A percentile compares a stretch with the other conserved stretches of the same genome.
phyloP scores from a whole-genome alignment of 108 stramenopile species.

The Fistulifera pelliculosa region DNA sequence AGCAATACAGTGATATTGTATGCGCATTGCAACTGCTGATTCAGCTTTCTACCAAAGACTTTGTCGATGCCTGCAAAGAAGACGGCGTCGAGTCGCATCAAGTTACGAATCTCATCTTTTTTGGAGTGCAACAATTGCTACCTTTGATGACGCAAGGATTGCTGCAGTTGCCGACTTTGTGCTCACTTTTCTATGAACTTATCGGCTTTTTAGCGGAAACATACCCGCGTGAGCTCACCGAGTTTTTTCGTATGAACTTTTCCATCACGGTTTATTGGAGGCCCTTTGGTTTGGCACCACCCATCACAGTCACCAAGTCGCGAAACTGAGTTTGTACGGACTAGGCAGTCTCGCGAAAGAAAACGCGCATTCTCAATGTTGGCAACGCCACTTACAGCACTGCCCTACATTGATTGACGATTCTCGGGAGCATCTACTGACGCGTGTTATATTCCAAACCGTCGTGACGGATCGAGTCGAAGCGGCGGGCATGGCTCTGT shows the following conservation, averaged over 20 bases:
- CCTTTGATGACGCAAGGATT: conserved; percentile 81
- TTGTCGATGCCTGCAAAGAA: conserved; percentile 43
- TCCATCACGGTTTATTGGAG: conserved; percentile 59
- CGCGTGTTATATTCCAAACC: conserved; percentile 69
- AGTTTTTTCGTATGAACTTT: conserved; percentile 65
- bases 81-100: conserved; percentile 52
- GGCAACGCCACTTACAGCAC: conserved; percentile 36
- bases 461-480: conserved; percentile 76
- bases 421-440: conserved; percentile 46
- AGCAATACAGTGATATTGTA: conserved; percentile 73
- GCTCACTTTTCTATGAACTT: conserved; percentile 65
- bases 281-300: conserved; percentile 81
- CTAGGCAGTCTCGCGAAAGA: conserved; percentile 58
- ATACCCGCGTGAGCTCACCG: conserved; percentile 63
- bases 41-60: conserved; percentile 82
- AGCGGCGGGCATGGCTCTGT: conserved; percentile 47
- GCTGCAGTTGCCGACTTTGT: conserved; percentile 70
- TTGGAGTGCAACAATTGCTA: conserved; percentile 76
- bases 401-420: conserved; percentile 46
- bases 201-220: conserved; percentile 84
- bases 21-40: conserved; percentile 77
- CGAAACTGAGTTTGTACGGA: conserved; percentile 66
- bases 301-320: conserved; percentile 55
- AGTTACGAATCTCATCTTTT: conserved; percentile 80
- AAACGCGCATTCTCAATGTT: conserved; percentile 29